Conservation (phyloP, 768 basidiomycete species). For the Suillus decipiens region DNA sequence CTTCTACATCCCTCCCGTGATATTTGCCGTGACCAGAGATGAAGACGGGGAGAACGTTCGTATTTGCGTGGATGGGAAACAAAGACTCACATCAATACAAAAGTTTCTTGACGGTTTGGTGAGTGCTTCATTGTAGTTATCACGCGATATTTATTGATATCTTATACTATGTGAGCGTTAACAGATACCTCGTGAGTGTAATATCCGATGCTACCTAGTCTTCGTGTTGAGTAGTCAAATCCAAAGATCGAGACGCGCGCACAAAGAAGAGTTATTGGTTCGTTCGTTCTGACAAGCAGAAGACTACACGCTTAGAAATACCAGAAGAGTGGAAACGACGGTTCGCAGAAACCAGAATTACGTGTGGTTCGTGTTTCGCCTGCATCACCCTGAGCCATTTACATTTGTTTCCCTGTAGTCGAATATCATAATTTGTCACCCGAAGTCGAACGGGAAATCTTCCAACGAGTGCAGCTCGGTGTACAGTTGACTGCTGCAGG, state of each 20-base stretch:
- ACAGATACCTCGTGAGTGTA: constrained; percentile 56
- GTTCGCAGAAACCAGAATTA: constrained; percentile 60
- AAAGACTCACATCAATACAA: constrained; percentile 49
- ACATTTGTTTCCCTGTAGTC: constrained; percentile 41
- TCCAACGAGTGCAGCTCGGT: constrained; percentile 81
- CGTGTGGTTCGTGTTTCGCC: constrained; percentile 53
- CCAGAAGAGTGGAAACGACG: constrained; percentile 51
- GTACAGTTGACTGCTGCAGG: constrained; percentile 75
- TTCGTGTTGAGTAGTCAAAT: constrained; percentile 21
- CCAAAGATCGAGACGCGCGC: constrained; percentile 52
- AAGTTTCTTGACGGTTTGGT: constrained; percentile 50
- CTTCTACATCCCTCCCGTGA: constrained; percentile 53
- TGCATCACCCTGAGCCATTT: background rate
- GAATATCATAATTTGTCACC: constrained; percentile 63
- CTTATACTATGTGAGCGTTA: constrained; percentile 15
- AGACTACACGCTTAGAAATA: constrained; percentile 47
- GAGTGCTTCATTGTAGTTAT: constrained; percentile 14
- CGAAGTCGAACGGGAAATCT: constrained; percentile 72
- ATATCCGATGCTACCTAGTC: constrained; percentile 8
- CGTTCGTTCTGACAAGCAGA: constrained; percentile 50
- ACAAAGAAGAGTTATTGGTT: constrained; percentile 69
- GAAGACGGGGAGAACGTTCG: constrained; percentile 42
- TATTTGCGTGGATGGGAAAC: constrained; percentile 56
- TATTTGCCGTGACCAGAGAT: constrained; percentile 46
- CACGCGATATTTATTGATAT: background rate